Conservation (phyloP, 1,139 yeast genomes). For the Arxiozyma slooffiae region DNA sequence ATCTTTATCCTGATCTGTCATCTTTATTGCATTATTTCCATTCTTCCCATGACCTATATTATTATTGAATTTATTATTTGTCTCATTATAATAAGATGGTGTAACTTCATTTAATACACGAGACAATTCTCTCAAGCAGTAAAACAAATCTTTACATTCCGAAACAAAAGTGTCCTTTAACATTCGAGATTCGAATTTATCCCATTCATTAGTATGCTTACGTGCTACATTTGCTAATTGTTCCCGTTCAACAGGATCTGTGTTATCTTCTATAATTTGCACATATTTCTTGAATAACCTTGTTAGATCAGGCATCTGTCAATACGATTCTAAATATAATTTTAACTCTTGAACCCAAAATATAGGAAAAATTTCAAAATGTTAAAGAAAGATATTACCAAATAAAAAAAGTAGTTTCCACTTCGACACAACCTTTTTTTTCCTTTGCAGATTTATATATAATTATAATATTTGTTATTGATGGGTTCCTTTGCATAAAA, state of each 20-base stretch:
- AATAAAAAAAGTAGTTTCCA: not conserved
- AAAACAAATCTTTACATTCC: slow-evolving; percentile 41
- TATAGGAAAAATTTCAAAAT: no score
- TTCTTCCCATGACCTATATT: not conserved
- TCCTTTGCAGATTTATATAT: no score
- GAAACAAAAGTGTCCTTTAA: slow-evolving; percentile 44
- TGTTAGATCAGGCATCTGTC: slow-evolving; percentile 45
- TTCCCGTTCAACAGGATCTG: not conserved
- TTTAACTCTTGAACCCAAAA: not conserved
- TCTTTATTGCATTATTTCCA: slow-evolving; percentile 8
- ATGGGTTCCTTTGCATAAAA: no score
- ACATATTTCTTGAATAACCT: slow-evolving; percentile 44
- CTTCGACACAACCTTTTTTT: no score
- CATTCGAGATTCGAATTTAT: slow-evolving; percentile 12
- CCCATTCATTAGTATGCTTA: not conserved
- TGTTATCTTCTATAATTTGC: slow-evolving; percentile 32
- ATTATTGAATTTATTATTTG: not conserved
- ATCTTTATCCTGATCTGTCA: slow-evolving; percentile 42
- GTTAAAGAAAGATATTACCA: no score
- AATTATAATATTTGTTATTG: no score
- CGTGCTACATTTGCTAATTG: slow-evolving; percentile 3
- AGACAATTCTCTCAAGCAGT: slow-evolving; percentile 31
- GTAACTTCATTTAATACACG: slow-evolving; percentile 13
- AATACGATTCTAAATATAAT: not conserved
- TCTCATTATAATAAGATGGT: not conserved